phyloP scores from a whole-genome alignment of 164 flowering plant genomes.

The Vitis vinifera region ASM3070453v1 NC_081818.1:8119501-8120000 shows the following conservation, averaged over 20 bases:
- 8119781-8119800: not conserved
- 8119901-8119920: not conserved
- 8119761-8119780: not conserved
- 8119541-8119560: too few relatives aligned
- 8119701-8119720: not conserved
- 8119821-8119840: not conserved
- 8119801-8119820: not conserved
- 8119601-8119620: too few relatives aligned
- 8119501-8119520: too few relatives aligned
- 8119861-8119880: not conserved
- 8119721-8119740: not conserved
- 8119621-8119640: not conserved
- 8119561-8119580: too few relatives aligned
- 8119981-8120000: too few relatives aligned
- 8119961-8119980: too few relatives aligned
- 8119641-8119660: not conserved
- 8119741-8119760: not conserved
- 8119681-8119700: not conserved
- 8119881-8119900: not conserved
- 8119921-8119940: not conserved
- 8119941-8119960: constrained; percentile 1
- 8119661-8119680: not conserved
- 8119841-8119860: constrained; percentile 5
- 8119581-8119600: too few relatives aligned
- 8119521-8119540: too few relatives aligned